Conservation (phyloP, 2,329 filamentous ascomycete genomes). For the Fusarium sarcochroum region DNA sequence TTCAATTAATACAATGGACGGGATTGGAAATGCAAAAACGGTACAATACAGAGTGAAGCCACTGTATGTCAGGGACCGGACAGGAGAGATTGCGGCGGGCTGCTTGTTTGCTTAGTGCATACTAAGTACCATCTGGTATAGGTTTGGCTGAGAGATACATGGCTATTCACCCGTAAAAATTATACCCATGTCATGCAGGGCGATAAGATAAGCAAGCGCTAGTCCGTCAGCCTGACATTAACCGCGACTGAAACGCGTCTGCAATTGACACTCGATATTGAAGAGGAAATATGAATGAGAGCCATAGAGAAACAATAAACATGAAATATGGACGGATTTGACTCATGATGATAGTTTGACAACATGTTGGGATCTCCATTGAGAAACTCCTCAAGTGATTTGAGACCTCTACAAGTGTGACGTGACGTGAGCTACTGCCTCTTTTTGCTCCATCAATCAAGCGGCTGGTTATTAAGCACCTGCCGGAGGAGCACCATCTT, state of each 20-base stretch:
- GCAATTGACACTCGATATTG: not conserved
- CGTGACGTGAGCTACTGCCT: not conserved
- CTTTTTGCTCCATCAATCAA: not conserved
- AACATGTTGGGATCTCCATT: no score
- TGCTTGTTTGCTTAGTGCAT: constrained; percentile 15
- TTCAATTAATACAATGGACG: constrained; percentile 16
- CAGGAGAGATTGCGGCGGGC: constrained; percentile 37
- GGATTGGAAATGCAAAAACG: constrained; percentile 31
- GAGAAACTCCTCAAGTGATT: not conserved
- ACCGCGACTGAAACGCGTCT: not conserved
- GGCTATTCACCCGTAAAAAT: constrained; percentile 22
- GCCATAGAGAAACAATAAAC: not conserved
- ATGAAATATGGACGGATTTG: not conserved
- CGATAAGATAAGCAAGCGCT: constrained; percentile 40
- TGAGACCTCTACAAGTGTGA: not conserved
- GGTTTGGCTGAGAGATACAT: constrained; percentile 30
- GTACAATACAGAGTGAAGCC: constrained; percentile 16
- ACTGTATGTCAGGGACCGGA: constrained; percentile 30
- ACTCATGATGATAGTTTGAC: not conserved
- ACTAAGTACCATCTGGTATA: constrained; percentile 19
- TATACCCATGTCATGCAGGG: constrained; percentile 29
- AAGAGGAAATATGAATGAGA: not conserved
- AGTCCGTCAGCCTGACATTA: not conserved
- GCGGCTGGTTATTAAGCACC: constrained; percentile 14
- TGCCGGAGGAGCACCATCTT: constrained; percentile 13